A percentile compares a stretch with the other conserved stretches of the same genome.
These are phyloP conservation scores for Colletotrichum sp. DNA, from an alignment of 2,329 filamentous ascomycete genomes.

Conservation along the genomic window DNA sequence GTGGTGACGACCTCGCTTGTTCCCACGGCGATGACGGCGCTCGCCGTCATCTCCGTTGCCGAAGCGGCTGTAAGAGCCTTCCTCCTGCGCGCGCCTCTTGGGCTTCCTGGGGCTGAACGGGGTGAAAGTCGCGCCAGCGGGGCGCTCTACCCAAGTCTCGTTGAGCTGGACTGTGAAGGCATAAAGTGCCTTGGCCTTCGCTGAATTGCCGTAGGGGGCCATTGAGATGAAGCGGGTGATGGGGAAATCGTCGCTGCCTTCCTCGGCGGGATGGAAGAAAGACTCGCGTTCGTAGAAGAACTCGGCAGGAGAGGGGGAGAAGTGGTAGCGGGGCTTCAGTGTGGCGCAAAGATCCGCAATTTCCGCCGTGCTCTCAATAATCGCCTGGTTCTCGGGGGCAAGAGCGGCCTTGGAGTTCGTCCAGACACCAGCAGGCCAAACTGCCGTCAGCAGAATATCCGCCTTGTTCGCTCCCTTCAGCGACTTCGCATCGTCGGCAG, in stretches of 20 bases:
- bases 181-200: conserved; percentile 82
- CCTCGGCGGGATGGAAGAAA: conserved; percentile 72
- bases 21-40: conserved; percentile 37
- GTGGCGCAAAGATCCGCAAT: conserved; percentile 79
- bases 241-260: conserved; percentile 53
- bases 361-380: conserved; percentile 63
- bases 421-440: conserved; percentile 82
- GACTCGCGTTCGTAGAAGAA: conserved; percentile 92
- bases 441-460: conserved; percentile 85
- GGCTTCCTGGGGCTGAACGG: conserved; percentile 64
- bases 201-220: conserved; percentile 75
- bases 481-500: conserved; percentile 74
- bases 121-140: conserved; percentile 75
- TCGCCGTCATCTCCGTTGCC: conserved; percentile 49
- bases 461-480: conserved; percentile 78
- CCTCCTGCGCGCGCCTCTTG: conserved; percentile 63
- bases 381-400: conserved; percentile 54
- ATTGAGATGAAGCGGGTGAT: conserved; percentile 92
- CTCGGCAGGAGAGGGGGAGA: conserved; percentile 68
- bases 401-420: conserved; percentile 69
- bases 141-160: conserved; percentile 64
- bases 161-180: conserved; percentile 75
- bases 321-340: conserved; percentile 91
- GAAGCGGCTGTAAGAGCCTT: conserved; percentile 60
- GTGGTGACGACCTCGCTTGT: conserved; percentile 50